phyloP scores from a whole-genome alignment of 176 grass and related monocot genomes.

The Bolboschoenus planiculmis region DNA sequence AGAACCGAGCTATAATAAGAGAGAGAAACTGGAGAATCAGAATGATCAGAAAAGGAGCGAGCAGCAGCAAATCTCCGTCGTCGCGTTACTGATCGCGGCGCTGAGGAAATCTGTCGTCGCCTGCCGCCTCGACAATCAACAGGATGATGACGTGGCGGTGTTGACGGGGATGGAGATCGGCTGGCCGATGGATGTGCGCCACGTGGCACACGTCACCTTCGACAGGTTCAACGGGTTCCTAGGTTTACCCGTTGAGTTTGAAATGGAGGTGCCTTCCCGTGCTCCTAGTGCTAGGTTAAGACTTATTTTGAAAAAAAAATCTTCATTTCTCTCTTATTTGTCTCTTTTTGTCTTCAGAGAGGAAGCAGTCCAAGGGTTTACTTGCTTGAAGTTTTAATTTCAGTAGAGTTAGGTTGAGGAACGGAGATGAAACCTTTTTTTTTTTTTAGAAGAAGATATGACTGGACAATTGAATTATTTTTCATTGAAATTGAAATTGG shows the following conservation, averaged over 20 bases:
- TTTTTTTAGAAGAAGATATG: not conserved
- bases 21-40: not conserved
- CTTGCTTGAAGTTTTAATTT: not conserved
- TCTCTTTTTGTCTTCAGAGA: not conserved
- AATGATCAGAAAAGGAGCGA: conserved; percentile 27
- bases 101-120: conserved; percentile 71
- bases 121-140: conserved; percentile 42
- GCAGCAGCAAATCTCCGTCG: conserved; percentile 37
- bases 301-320: not conserved
- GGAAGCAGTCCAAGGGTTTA: not conserved
- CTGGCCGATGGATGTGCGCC: conserved; percentile 76
- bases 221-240: conserved; percentile 87
- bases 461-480: not conserved
- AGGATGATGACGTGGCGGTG: conserved; percentile 14
- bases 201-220: conserved; percentile 87
- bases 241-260: conserved; percentile 86
- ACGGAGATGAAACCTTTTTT: not conserved
- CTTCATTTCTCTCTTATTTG: not conserved
- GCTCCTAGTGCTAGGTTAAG: conserved; percentile 72
- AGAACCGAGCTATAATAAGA: conserved; percentile 9
- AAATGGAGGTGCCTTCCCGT: conserved; percentile 71
- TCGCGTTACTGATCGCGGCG: conserved; percentile 49
- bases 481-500: not conserved
- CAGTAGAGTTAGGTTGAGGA: not conserved
- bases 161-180: conserved; percentile 54